Conservation (phyloP, 176 grass and related monocot genomes). For the Ananas comosus region DNA sequence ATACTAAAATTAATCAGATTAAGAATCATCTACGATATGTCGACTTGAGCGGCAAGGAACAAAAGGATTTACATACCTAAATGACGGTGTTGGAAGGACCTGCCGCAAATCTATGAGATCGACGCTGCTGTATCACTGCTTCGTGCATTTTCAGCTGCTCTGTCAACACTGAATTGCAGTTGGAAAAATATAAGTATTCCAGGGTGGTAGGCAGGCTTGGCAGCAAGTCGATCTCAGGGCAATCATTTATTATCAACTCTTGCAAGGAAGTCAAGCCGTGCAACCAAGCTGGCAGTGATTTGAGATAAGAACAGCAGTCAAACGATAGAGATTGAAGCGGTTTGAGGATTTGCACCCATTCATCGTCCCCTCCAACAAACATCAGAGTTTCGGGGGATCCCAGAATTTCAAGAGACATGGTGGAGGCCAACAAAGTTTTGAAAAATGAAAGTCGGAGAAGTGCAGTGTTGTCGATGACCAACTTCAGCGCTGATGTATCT, state of each 20-base stretch:
- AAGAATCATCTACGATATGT: no score
- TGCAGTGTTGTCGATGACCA: slow-evolving; percentile 2
- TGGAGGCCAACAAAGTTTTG: neutral
- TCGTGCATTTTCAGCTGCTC: slow-evolving; percentile 5
- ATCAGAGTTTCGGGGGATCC: neutral
- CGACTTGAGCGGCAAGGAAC: no score
- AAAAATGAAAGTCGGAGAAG: slow-evolving; percentile 11
- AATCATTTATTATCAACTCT: slow-evolving; percentile 26
- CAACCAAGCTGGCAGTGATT: neutral
- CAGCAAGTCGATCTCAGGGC: slow-evolving; percentile 34
- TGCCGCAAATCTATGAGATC: no score
- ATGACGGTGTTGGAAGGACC: no score
- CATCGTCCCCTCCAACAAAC: neutral
- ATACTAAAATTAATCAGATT: no score
- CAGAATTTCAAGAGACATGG: neutral
- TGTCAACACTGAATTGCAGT: slow-evolving; percentile 31
- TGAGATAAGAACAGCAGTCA: neutral
- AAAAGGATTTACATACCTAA: no score
- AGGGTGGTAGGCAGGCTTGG: slow-evolving; percentile 29
- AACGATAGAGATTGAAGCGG: neutral
- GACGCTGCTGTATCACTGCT: neutral
- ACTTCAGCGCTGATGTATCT: neutral
- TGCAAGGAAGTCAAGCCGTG: slow-evolving; percentile 20
- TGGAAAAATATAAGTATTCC: slow-evolving; percentile 13
- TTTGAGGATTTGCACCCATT: neutral